Conservation (phyloP, 1,139 yeast genomes). For the Arxiozyma telluris region DNA sequence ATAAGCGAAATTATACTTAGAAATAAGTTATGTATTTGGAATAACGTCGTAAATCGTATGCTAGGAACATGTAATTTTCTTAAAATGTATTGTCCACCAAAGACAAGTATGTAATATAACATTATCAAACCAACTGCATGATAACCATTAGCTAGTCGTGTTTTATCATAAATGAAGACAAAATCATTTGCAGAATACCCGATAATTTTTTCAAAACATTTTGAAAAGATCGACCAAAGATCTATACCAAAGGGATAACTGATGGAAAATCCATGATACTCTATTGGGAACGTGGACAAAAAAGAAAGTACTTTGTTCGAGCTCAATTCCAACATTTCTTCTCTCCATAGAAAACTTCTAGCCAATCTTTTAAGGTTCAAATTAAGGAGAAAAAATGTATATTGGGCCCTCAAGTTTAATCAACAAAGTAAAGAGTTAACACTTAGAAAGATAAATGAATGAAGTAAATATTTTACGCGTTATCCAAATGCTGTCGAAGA, state of each 20-base stretch:
- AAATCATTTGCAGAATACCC: slow-evolving; percentile 67
- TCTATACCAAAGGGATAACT: slow-evolving; percentile 87
- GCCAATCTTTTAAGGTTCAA: background rate
- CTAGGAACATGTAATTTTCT: slow-evolving; percentile 48
- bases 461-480: too few relatives aligned
- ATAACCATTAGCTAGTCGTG: slow-evolving; percentile 58
- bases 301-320: background rate
- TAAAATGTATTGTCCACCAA: slow-evolving; percentile 65
- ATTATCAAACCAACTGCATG: slow-evolving; percentile 56
- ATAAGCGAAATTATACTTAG: slow-evolving; percentile 62
- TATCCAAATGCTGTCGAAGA: background rate
- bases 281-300: background rate
- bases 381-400: background rate
- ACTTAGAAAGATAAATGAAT: too few relatives aligned
- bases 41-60: slow-evolving; percentile 28
- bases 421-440: too few relatives aligned
- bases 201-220: slow-evolving; percentile 39
- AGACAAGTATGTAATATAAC: slow-evolving; percentile 66
- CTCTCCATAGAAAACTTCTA: too few relatives aligned
- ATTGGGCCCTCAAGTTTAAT: background rate
- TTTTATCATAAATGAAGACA: slow-evolving; percentile 53
- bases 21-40: slow-evolving; percentile 71
- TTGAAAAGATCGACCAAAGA: slow-evolving; percentile 79
- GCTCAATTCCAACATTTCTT: background rate
- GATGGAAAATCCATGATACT: slow-evolving; percentile 43